Evolutionary conservation across 495 filamentous ascomycete genomes (phyloP).

Genomic region (Xylaria telfairii): DNA sequence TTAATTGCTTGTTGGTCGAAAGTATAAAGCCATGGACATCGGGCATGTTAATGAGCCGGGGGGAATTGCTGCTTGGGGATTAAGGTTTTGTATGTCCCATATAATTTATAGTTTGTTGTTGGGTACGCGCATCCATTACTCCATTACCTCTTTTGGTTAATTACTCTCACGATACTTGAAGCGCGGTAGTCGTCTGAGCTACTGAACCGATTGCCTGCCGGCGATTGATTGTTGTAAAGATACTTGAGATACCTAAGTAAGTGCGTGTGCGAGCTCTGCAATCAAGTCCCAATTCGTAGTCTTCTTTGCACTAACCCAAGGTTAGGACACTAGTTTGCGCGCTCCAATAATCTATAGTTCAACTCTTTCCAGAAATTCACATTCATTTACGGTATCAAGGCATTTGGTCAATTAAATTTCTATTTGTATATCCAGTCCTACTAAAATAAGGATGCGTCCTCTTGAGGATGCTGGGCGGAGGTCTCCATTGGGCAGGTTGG

Average conservation of each 20-base stretch:
- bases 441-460: neutral
- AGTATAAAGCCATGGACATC: neutral
- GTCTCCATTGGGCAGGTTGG: neutral
- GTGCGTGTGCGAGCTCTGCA: neutral
- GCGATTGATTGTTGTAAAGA: neutral
- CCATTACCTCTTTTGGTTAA: slow-evolving; percentile 10
- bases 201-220: slow-evolving; percentile 15
- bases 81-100: neutral
- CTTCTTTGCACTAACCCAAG: neutral
- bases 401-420: neutral
- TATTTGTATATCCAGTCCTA: neutral
- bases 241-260: neutral
- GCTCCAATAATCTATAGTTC: neutral
- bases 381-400: neutral
- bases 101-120: neutral
- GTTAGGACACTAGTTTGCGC: neutral
- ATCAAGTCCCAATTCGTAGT: neutral
- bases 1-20: neutral
- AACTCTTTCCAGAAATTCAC: neutral
- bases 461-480: neutral
- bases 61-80: neutral
- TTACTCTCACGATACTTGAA: neutral
- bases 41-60: neutral
- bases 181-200: neutral
- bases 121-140: neutral